Evolutionary conservation across 2,329 filamentous ascomycete species (phyloP).

Genomic region (Aspergillus sp.): DNA sequence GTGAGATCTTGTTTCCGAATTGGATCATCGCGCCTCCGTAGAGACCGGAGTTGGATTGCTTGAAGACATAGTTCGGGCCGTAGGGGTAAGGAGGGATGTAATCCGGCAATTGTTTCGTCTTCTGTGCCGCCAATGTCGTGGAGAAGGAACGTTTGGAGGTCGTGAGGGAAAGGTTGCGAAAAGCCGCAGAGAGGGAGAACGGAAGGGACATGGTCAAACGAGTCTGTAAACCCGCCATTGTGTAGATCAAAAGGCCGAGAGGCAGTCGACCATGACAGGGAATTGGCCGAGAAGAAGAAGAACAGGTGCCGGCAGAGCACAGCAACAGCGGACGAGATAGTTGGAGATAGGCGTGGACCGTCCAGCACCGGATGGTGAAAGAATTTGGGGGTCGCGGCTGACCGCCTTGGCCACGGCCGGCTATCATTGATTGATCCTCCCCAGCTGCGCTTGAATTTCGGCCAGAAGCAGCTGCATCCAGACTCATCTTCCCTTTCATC

Average conservation of each 20-base stretch:
- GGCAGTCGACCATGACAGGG: conserved; percentile 20
- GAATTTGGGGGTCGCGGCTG: conserved; percentile 36
- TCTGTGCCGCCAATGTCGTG: conserved; percentile 36
- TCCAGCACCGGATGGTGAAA: conserved; percentile 22
- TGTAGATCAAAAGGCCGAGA: conserved; percentile 15
- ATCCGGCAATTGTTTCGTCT: conserved; percentile 36
- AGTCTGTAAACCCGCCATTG: conserved; percentile 36
- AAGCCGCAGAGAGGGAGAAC: conserved; percentile 40
- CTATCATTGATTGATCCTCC: conserved; percentile 34
- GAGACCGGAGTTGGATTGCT: conserved; percentile 51
- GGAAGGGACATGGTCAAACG: conserved; percentile 35
- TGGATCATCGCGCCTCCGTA: conserved; percentile 50
- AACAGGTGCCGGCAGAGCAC: conserved; percentile 1
- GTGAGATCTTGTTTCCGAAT: conserved; percentile 54
- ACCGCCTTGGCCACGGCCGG: conserved; percentile 36
- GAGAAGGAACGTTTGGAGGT: conserved; percentile 43
- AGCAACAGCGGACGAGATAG: not conserved
- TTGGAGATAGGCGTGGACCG: not conserved
- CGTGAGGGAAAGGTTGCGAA: conserved; percentile 42
- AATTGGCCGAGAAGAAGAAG: not conserved
- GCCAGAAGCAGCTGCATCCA: conserved; percentile 29
- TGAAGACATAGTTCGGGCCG: conserved; percentile 46
- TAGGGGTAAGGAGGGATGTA: conserved; percentile 51
- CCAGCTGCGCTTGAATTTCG: conserved; percentile 37
- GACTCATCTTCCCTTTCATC: conserved; percentile 11